Evolutionary conservation across 345 rosid genomes (phyloP).

Genomic region (Nasturtium officinale): DNA sequence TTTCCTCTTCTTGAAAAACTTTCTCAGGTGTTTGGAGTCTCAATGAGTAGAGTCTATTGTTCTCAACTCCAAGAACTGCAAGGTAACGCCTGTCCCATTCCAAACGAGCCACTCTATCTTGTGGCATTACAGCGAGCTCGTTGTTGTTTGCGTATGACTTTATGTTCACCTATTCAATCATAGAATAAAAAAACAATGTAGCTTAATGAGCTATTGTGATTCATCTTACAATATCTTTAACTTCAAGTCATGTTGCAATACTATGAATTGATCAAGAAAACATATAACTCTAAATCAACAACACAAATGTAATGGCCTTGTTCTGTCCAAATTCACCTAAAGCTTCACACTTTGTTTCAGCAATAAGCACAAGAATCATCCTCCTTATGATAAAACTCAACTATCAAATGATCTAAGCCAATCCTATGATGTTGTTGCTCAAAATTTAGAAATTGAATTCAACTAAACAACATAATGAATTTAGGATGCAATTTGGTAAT

Average conservation of each 20-base stretch:
- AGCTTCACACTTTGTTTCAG: conserved; percentile 15
- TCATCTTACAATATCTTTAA: not conserved
- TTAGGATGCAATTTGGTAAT: not conserved
- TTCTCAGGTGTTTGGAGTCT: conserved; percentile 91
- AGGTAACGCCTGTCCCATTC: conserved; percentile 92
- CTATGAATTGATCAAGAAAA: not conserved
- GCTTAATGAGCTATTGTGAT: not conserved
- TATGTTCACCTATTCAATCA: conserved; percentile 68
- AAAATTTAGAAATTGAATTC: not conserved
- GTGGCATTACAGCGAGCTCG: conserved; percentile 93
- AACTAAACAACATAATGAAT: not conserved
- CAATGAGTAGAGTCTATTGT: conserved; percentile 73
- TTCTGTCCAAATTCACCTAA: conserved; percentile 15
- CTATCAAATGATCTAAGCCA: not conserved
- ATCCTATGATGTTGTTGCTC: not conserved
- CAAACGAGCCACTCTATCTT: conserved; percentile 71
- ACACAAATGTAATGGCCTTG: not conserved
- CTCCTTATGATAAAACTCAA: not conserved
- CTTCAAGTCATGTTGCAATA: conserved; percentile 4
- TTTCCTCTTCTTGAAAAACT: conserved; percentile 81
- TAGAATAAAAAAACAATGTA: not conserved
- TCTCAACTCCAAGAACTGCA: conserved; percentile 80
- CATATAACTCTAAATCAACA: not conserved
- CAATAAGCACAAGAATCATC: not conserved
- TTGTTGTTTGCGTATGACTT: conserved; percentile 90